phyloP scores from a whole-genome alignment of 1,284 basidiomycete genomes.

The Sparassis latifolia region DNA sequence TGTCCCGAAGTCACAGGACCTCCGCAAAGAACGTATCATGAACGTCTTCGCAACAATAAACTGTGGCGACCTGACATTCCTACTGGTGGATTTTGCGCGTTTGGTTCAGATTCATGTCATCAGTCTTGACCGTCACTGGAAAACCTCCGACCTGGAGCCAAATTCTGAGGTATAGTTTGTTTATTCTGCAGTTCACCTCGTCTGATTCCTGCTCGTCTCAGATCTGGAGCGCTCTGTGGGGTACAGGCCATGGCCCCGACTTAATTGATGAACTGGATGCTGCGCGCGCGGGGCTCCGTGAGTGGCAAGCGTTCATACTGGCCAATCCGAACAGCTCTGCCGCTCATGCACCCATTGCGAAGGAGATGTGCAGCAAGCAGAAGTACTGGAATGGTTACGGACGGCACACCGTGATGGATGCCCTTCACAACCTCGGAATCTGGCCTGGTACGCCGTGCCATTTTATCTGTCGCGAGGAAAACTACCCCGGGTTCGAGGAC shows the following conservation, averaged over 20 bases:
- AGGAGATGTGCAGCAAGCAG: background rate
- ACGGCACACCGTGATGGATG: slow-evolving; percentile 1
- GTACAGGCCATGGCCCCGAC: slow-evolving; percentile 3
- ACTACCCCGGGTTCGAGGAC: background rate
- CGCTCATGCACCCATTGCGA: background rate
- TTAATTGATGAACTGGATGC: slow-evolving; percentile 3
- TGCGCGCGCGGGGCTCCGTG: background rate
- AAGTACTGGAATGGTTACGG: slow-evolving; percentile 5
- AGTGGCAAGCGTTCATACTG: background rate
- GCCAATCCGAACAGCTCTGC: background rate
- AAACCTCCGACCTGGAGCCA: background rate
- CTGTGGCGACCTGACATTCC: slow-evolving; percentile 1
- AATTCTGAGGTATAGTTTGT: background rate
- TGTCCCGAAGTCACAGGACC: background rate
- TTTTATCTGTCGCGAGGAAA: background rate
- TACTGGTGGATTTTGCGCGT: slow-evolving; percentile 2
- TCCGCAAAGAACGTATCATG: background rate
- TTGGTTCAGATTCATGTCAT: slow-evolving; percentile 2
- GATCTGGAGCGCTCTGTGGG: slow-evolving; percentile 2
- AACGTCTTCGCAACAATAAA: slow-evolving; percentile 2
- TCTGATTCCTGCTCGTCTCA: background rate
- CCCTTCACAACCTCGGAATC: slow-evolving; percentile 1
- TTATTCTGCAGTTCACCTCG: background rate
- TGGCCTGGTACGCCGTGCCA: background rate
- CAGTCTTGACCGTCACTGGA: slow-evolving; percentile 1